A percentile compares a stretch with the other conserved stretches of the same genome.
These are phyloP conservation scores for Capronia epimyces DNA, from an alignment of 2,329 filamentous ascomycete species.

Conservation along the genomic window DNA sequence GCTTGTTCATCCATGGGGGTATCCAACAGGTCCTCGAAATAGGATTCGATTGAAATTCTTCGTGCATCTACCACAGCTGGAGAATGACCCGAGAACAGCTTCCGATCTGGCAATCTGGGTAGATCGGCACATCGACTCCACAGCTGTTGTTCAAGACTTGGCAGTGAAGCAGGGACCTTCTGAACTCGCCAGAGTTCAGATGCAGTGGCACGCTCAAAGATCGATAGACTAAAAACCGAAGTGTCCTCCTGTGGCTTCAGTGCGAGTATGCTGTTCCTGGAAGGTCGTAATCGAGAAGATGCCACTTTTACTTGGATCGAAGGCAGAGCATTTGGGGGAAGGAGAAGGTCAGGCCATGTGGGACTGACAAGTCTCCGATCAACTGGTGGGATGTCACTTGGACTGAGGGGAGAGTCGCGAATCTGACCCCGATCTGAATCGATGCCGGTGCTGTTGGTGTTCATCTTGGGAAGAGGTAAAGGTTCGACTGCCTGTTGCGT, in stretches of 20 bases:
- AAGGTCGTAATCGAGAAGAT: conserved; percentile 91
- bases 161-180: conserved; percentile 77
- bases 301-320: conserved; percentile 81
- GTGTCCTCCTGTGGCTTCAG: conserved; percentile 80
- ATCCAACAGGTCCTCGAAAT: conserved; percentile 79
- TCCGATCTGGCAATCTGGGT: conserved; percentile 73
- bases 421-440: conserved; percentile 17
- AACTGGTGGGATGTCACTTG: conserved; percentile 40
- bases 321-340: conserved; percentile 82
- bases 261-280: conserved; percentile 74
- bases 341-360: conserved; percentile 76
- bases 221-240: conserved; percentile 83
- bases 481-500: conserved; percentile 38
- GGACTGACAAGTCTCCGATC: conserved; percentile 76
- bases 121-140: conserved; percentile 68
- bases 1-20: conserved; percentile 71
- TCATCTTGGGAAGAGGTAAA: conserved; percentile 37
- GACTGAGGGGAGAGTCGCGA: conserved; percentile 20
- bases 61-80: conserved; percentile 89
- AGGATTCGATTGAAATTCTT: conserved; percentile 71
- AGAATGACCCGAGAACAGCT: conserved; percentile 84
- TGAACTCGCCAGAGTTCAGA: conserved; percentile 89
- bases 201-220: conserved; percentile 70
- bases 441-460: conserved; percentile 15
- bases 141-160: conserved; percentile 74